These are phyloP conservation scores for Trichophyton simii DNA, from an alignment of 2,329 filamentous ascomycete genomes.

Conservation along the genomic window DNA sequence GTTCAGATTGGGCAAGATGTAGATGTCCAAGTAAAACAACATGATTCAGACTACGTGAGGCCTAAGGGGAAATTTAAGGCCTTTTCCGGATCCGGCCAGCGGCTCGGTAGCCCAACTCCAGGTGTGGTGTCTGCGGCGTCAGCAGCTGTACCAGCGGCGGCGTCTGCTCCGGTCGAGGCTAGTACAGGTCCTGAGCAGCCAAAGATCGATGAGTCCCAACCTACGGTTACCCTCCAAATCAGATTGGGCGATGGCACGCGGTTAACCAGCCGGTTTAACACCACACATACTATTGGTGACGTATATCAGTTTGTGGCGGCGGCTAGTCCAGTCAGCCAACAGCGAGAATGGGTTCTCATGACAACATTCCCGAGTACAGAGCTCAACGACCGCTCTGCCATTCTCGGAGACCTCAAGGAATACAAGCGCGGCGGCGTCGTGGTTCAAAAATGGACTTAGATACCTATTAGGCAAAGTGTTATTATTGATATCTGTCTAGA, in stretches of 20 bases:
- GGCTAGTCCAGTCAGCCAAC: constrained; percentile 37
- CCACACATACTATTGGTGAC: constrained; percentile 51
- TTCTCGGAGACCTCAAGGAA: constrained; percentile 36
- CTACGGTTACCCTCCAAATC: constrained; percentile 48
- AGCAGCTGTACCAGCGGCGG: constrained; percentile 22
- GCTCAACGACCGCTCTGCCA: constrained; percentile 41
- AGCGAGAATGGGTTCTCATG: constrained; percentile 48
- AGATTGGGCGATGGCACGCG: constrained; percentile 52
- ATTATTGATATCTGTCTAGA: background rate
- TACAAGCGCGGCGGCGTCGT: constrained; percentile 41
- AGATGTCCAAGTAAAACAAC: constrained; percentile 52
- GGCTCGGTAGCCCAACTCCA: constrained; percentile 53
- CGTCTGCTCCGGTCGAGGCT: constrained; percentile 15
- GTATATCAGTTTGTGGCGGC: constrained; percentile 50
- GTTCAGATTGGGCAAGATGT: constrained; percentile 52
- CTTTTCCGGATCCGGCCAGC: constrained; percentile 47
- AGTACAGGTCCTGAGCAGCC: constrained; percentile 21
- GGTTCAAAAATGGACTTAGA: constrained; percentile 36
- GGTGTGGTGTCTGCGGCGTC: constrained; percentile 30
- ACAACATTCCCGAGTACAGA: constrained; percentile 55
- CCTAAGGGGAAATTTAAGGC: constrained; percentile 54
- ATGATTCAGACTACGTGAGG: constrained; percentile 50
- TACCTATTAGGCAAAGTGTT: background rate
- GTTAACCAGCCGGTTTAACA: constrained; percentile 51
- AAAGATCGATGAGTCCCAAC: constrained; percentile 45